These are phyloP conservation scores for Oryza australiensis DNA, from an alignment of 176 grass and related monocot species.

Conservation along the genomic window DNA sequence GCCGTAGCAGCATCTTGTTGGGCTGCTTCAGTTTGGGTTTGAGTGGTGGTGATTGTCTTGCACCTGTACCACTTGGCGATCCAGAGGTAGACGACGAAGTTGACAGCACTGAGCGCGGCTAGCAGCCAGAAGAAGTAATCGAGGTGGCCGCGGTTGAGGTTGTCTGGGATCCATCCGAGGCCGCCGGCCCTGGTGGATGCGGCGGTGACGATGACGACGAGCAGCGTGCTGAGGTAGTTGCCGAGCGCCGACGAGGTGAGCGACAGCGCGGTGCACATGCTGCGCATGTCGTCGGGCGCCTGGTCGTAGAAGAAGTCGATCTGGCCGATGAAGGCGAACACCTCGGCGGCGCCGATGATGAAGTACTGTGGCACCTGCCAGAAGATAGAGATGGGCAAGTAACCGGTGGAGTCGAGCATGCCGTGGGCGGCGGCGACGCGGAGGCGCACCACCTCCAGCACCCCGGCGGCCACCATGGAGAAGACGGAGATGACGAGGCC, in stretches of 20 bases:
- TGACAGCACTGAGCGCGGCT: constrained; percentile 36
- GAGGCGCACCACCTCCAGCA: not conserved
- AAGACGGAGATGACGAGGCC: not conserved
- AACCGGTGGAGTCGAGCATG: constrained; percentile 22
- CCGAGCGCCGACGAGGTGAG: constrained; percentile 44
- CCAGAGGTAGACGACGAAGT: constrained; percentile 36
- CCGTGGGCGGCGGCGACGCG: constrained; percentile 42
- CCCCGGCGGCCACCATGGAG: not conserved
- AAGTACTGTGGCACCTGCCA: constrained; percentile 74
- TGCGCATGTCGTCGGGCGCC: constrained; percentile 30
- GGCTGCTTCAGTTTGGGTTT: too few relatives aligned
- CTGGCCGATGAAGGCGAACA: constrained; percentile 31
- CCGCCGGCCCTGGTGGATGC: constrained; percentile 37
- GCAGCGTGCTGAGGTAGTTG: constrained; percentile 47
- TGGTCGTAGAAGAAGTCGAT: constrained; percentile 34
- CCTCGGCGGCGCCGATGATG: constrained; percentile 27
- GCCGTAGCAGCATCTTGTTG: too few relatives aligned
- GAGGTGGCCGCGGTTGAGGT: constrained; percentile 60
- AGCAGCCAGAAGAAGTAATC: constrained; percentile 66
- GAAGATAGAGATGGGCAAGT: constrained; percentile 61
- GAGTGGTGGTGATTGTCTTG: constrained; percentile 12
- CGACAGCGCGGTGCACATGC: constrained; percentile 1
- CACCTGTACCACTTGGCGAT: constrained; percentile 54
- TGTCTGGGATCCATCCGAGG: constrained; percentile 56
- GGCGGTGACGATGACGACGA: constrained; percentile 32